Base-by-base conservation (phyloP, 2,329 filamentous ascomycete genomes). In the Fusarium drepaniforme region DNA sequence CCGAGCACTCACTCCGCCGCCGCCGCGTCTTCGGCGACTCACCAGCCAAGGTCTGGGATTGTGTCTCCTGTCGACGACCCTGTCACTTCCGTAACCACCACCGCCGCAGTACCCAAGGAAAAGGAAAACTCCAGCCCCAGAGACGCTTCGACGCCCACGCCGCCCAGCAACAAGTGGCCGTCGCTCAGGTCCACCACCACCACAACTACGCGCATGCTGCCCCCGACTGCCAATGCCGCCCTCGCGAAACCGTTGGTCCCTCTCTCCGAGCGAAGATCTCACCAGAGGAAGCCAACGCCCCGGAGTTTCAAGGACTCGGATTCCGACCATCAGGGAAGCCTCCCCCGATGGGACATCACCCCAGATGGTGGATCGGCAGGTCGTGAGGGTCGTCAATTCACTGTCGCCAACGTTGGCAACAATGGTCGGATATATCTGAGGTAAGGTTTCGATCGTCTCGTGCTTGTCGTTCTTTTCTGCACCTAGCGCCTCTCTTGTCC, bases 351-450 rank as follows among this genome's bases (percentile, higher is more conserved):
- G 77, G 89, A 91, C 64, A 85, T 91, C 67, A 84, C 86, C n/a
- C 87, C 89, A 13, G 92, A 94, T 78, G 89, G 89, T 68, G 84
- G 87, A 67, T 90, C 91, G 57, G 89, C 87, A 65, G 88, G 90
- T 38, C 88, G 92, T 70, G 90, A 92, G 80, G 92, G 91, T 59
- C 89, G 92, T 65, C 91, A 94, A 79, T 96, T 96, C 81, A 92
- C 93, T 3, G 94, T 96, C 65, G 91, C 92, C 61, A 96, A 95
- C 82, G 93, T 96, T 70, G 93, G 93, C 28, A 94, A 95, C 81
- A 95, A 95, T 83, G 94, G 94, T 44, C 91, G 92, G 81, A 94
- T 96, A 82, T 96, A 95, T 83, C 82, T 96, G 76, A 93, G 93
- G 93, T 96, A 90, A 64, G 67, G 67, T 71, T 42, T 61, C 38